Evolutionary conservation across 192 early-diverging fungal species (phyloP).

Genomic region (Martensiomyces pterosporus): DNA sequence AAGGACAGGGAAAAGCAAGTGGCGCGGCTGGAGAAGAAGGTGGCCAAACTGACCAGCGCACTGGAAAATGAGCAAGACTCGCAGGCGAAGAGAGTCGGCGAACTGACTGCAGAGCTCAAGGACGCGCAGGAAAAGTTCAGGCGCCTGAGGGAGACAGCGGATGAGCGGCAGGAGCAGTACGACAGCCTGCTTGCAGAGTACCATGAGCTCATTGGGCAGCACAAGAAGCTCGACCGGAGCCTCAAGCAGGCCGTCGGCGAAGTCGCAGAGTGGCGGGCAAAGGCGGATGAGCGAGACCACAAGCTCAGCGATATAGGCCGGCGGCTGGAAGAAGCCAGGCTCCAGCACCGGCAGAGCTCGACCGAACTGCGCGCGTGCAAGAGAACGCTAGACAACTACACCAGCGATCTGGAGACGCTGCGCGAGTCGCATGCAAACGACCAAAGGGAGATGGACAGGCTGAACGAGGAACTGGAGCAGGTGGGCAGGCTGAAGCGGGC

Average conservation of each 20-base stretch:
- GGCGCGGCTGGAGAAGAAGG: conserved; percentile 6
- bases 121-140: conserved; percentile 3
- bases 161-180: conserved; percentile 7
- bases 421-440: conserved; percentile 12
- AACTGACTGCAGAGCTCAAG: conserved; percentile 2
- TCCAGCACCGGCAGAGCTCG: conserved; percentile 22
- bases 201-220: conserved; percentile 25
- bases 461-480: conserved; percentile 29
- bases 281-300: conserved; percentile 35
- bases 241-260: conserved; percentile 38
- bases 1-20: conserved; percentile 11
- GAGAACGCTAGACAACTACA: conserved; percentile 23
- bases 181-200: conserved; percentile 5
- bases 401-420: conserved; percentile 20
- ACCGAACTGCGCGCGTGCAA: conserved; percentile 21
- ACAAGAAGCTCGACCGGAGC: conserved; percentile 25
- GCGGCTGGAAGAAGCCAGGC: conserved; percentile 22
- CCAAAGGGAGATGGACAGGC: conserved; percentile 15
- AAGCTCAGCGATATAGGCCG: conserved; percentile 14
- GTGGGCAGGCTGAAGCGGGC: conserved; percentile 20
- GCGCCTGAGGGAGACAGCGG: not conserved
- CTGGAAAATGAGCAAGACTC: too few species aligned
- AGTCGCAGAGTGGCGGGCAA: conserved; percentile 28
- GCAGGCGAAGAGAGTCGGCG: too few species aligned
- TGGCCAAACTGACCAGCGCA: too few species aligned